Evolutionary conservation across 192 early-diverging fungal species (phyloP), one percentile per base, ranked within the genome.

Genomic region (Chytriomyces sp.): DNA sequence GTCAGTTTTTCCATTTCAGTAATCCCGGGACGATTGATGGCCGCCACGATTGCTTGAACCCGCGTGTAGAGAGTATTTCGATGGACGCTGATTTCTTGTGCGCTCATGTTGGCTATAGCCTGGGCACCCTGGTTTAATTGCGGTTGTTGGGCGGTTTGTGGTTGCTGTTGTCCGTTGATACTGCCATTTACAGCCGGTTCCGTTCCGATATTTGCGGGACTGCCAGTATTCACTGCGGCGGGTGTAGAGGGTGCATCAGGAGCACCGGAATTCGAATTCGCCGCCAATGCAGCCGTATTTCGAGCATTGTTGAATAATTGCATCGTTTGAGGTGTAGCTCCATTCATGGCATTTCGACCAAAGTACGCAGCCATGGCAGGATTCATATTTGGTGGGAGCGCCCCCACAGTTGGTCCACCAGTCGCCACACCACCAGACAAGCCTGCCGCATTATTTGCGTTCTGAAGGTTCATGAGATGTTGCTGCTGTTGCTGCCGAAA

Each of bases 311-410:
- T 26, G 11, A 67, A n/a, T 5, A 67, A 9, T 13, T 20, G 18
- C 7, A 47, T 13, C 13, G 46, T 26, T 45, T 67, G 23, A 9
- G 65, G 65, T 11, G 7, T 67, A 7, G 46, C 11, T 10, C 65
- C 65, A 23, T 23, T 46, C 46, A 18, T 11, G 13, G 13, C 13
- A 11, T 18, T 67, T 26, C 46, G 35, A 18, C 13, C 7, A 26
- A 67, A 8, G 46, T 11, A 20, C 7, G 26, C 35, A 46, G 65
- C 65, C 18, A 67, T 45, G 11, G 65, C 65, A n/a, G 65, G 65
- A 23, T 62, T 61, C 60, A 73, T 62, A 26, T 64, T 16, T 10
- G 28, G 10, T 23, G 11, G 62, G 5, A 45, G 61, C 5, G 24
- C 20, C 13, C 13, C 53, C 11, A 2, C 7, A 47, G 59, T 63